Percentiles rank a stretch among this genome's conserved stretches.
Conservation (phyloP, 257 asterid species). For the Ilex aquifolium region DNA sequence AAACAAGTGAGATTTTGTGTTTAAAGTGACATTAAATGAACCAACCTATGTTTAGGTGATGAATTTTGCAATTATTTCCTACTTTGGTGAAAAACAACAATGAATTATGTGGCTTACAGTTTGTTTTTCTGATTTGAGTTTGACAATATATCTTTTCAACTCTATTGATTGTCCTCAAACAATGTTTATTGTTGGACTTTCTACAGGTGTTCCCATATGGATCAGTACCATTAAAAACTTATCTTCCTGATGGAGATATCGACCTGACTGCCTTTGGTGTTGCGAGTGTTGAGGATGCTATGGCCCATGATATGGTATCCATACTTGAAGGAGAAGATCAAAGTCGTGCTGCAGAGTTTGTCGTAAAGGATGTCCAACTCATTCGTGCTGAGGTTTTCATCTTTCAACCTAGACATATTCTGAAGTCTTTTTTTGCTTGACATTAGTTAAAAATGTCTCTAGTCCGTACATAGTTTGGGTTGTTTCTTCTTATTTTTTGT, state of each 20-base stretch:
- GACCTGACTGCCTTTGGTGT: conserved; percentile 82
- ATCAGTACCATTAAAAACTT: conserved; percentile 89
- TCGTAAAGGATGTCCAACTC: conserved; percentile 76
- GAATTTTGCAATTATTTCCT: too few relatives aligned
- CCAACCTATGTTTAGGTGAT: background rate
- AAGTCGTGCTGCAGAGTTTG: conserved; percentile 44
- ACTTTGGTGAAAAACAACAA: background rate
- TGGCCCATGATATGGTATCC: conserved; percentile 50
- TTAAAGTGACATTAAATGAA: too few relatives aligned
- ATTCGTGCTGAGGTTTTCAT: conserved; percentile 79
- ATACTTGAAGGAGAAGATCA: conserved; percentile 61
- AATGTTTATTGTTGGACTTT: conserved; percentile 14
- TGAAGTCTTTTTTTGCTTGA: too few relatives aligned
- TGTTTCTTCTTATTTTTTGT: background rate
- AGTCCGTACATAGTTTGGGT: too few relatives aligned
- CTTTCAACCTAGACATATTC: background rate
- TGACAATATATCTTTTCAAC: background rate
- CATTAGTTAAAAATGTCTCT: too few relatives aligned
- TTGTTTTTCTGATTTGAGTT: background rate
- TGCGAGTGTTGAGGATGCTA: conserved; percentile 45
- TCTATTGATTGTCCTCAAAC: background rate
- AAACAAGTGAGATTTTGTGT: too few relatives aligned
- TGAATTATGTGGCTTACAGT: too few relatives aligned
- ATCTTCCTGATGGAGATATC: conserved; percentile 97
- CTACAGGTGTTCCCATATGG: conserved; percentile 85